Evolutionary conservation across 768 basidiomycete genomes (phyloP), one percentile per base, ranked within the genome.

Genomic region (Artomyces pyxidatus): DNA sequence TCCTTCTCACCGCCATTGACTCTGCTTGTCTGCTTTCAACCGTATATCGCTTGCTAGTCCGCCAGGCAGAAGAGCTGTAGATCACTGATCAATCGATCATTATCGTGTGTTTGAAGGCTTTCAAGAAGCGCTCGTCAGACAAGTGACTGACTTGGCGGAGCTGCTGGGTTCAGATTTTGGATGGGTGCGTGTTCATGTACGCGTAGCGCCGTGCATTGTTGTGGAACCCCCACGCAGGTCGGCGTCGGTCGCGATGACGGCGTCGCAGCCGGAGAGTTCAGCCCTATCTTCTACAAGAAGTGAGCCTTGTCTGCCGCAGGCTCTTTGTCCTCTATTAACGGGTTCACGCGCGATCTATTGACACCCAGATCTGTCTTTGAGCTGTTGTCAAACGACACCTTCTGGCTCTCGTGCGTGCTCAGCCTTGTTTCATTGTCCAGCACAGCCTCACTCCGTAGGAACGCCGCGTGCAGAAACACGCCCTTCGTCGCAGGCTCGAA

Each of bases 201-300:
- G 3, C 4, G 6, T n/a, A 28, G n/a, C 3, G 19, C 17, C 10
- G 17, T 6, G 6, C 14, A 23, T 6, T 12, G 23, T 22, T 9
- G 8, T 29, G 11, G 7, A 21, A n/a, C 35, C 14, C 29, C 32
- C 26, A 16, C n/a, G 2, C 32, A 77, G 73, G 71, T 81, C 19
- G 81, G 80, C 2, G 78, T 81, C 0, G 82, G 81, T 0, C 67
- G 82, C n/a, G 74, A 80, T 47, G 77, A 84, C 55, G 81, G 81
- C 3, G 61, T 61, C 7, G 50, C 64, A 14, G 70, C 67, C 1
- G 81, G 82, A 27, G 82, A 84, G 60, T 82, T 78, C 60, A 72
- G 71, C 55, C 78, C 81, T 0, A 75, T 83, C 50, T 83, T 81
- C 60, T 84, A 70, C 65, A 73, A 77, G 51, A 73, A 66, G 71